Evolutionary conservation across 2,329 filamentous ascomycete species (phyloP).

Genomic region (Penicillium glabrum): DNA sequence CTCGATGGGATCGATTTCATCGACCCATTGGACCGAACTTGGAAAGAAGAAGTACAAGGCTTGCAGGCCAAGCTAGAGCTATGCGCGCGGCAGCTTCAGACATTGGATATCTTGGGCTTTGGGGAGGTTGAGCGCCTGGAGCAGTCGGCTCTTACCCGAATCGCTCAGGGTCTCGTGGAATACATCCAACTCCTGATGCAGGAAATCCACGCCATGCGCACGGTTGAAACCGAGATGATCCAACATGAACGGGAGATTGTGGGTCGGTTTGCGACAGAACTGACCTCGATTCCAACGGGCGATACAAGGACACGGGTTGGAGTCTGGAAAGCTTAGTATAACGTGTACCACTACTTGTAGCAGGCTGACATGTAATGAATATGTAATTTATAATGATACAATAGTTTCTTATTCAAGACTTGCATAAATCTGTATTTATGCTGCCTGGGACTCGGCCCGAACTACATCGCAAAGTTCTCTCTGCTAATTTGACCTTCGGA

Average conservation of each 20-base stretch:
- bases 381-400: neutral
- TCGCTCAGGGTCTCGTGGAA: constrained; percentile 28
- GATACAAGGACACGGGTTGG: neutral
- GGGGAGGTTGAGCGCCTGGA: constrained; percentile 23
- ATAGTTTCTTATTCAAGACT: too few relatives aligned
- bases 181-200: constrained; percentile 37
- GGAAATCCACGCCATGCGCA: constrained; percentile 36
- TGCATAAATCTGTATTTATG: too few relatives aligned
- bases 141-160: constrained; percentile 34
- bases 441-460: too few relatives aligned
- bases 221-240: constrained; percentile 37
- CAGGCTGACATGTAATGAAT: neutral
- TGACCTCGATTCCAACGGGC: constrained; percentile 4
- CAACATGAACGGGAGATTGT: constrained; percentile 35
- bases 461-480: too few relatives aligned
- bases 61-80: constrained; percentile 36
- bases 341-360: neutral
- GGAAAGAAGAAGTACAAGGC: constrained; percentile 34
- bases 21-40: constrained; percentile 32
- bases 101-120: constrained; percentile 36
- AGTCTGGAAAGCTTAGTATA: neutral
- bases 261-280: constrained; percentile 27
- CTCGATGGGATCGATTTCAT: constrained; percentile 29
- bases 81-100: constrained; percentile 35
- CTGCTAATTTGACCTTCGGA: too few relatives aligned